These are phyloP conservation scores for Didymella exigua DNA, from an alignment of 2,329 filamentous ascomycete species.

Conservation along the genomic window DNA sequence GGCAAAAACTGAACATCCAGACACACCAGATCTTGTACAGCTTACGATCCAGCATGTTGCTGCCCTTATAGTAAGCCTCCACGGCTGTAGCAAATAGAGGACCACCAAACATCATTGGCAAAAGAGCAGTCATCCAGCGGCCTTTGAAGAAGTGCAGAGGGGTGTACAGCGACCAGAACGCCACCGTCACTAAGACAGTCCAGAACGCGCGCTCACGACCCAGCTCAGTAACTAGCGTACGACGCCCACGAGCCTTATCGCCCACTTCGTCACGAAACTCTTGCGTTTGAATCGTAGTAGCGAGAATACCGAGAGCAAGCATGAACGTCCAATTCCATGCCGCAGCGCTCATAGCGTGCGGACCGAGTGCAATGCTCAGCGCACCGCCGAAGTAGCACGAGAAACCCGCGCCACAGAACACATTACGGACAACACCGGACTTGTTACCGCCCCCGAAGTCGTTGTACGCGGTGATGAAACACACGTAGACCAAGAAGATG, in stretches of 20 bases:
- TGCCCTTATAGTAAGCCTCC: background rate
- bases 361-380: constrained; percentile 29
- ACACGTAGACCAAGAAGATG: constrained; percentile 23
- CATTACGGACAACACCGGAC: constrained; percentile 35
- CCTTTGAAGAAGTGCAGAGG: constrained; percentile 14
- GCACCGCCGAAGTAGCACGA: constrained; percentile 37
- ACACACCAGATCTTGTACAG: constrained; percentile 26
- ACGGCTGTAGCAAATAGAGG: constrained; percentile 3
- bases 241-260: constrained; percentile 71
- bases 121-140: constrained; percentile 6
- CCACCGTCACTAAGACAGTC: constrained; percentile 15
- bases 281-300: constrained; percentile 49
- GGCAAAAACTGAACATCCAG: constrained; percentile 25
- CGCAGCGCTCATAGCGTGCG: constrained; percentile 8
- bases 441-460: constrained; percentile 36
- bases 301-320: constrained; percentile 30
- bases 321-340: constrained; percentile 42
- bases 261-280: constrained; percentile 47
- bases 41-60: constrained; percentile 11
- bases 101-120: constrained; percentile 13
- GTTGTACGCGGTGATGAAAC: constrained; percentile 39
- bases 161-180: constrained; percentile 20
- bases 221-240: constrained; percentile 87
- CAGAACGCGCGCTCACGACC: constrained; percentile 17
- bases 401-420: constrained; percentile 40